Base-by-base conservation (phyloP, 129 eudicot species). In the Chrysanthemum lavandulifolium region DNA sequence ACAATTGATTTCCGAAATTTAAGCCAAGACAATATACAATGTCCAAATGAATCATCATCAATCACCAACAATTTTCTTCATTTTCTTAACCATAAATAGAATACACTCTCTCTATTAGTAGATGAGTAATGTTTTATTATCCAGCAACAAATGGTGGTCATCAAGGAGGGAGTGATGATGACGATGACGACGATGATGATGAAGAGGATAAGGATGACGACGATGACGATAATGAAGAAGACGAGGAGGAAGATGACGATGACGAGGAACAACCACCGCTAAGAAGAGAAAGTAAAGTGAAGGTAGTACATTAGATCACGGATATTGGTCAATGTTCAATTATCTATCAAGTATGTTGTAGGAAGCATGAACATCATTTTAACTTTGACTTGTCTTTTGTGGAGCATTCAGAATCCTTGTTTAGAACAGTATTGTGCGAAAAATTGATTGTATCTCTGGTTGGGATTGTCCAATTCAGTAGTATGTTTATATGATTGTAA, bases 201-300 rank as follows among this genome's bases (percentile, higher is more conserved):
- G 94, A 79, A 0, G 86, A 79, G 0, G 92, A 75, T 1, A 90
- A 88, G 0, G 92, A 82, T 0, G 89, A 85, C 0, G 92, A 87
- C 0, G 97, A 87, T 0, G 96, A 87, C 0, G 97, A 88, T 2
- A 63, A 76, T 0, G 96, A 85, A 0, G 97, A 90, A 10, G 76
- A 62, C 3, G 81, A 62, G 2, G 97, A 82, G 0, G 94, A 90
- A 0, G 94, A 88, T 0, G 81, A 70, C 40, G 96, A 91, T 10
- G 96, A 88, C 6, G 97, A 89, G 54, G 94, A 84, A 21, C 89
- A 87, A 74, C 96, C 98, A 76, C 98, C 97, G 89, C 98, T 15
- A 89, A 89, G 89, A 92, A 92, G 91, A 92, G 91, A 71, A 92
- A 92, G 84, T 92, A 76, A 83, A 61, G 62, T 45, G 91, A 78